A percentile compares a stretch with the other conserved stretches of the same genome.
Evolutionary conservation across 495 filamentous ascomycete genomes (phyloP).

Genomic region (Tuber borchii): DNA sequence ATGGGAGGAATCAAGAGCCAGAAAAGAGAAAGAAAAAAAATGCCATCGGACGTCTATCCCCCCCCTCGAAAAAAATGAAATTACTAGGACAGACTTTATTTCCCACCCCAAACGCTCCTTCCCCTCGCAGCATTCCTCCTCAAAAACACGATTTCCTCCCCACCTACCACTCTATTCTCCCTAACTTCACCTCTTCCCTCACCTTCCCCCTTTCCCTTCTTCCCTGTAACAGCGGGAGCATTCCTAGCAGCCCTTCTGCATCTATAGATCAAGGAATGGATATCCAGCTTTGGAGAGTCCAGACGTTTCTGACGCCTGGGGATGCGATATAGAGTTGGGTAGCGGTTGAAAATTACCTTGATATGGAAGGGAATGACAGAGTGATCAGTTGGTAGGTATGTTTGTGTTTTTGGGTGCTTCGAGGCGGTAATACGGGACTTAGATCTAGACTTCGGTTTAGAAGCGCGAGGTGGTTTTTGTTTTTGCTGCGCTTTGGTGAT

Average conservation of each 20-base stretch:
- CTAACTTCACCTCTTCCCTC: neutral
- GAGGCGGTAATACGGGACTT: neutral
- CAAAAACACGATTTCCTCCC: slow-evolving; percentile 21
- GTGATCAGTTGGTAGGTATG: neutral
- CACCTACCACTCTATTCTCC: slow-evolving; percentile 11
- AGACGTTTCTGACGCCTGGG: neutral
- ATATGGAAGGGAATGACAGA: neutral
- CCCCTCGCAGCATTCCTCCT: slow-evolving; percentile 18
- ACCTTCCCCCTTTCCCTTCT: neutral
- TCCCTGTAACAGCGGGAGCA: neutral
- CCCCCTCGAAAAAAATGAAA: neutral
- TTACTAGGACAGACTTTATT: neutral
- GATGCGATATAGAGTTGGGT: slow-evolving; percentile 14
- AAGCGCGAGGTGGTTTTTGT: neutral
- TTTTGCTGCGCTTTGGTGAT: neutral
- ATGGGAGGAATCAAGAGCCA: neutral
- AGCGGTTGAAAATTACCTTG: slow-evolving; percentile 28
- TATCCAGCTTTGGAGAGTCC: slow-evolving; percentile 10
- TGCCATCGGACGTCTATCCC: neutral
- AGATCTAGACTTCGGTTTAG: neutral
- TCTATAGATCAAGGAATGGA: slow-evolving; percentile 14
- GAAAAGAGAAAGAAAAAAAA: neutral
- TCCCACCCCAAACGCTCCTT: neutral
- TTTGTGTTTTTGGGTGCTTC: neutral
- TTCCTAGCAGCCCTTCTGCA: slow-evolving; percentile 19